These are phyloP conservation scores for Sporisorium iseilematis-ciliati DNA, from an alignment of 1,284 basidiomycete species.

Conservation along the genomic window DNA sequence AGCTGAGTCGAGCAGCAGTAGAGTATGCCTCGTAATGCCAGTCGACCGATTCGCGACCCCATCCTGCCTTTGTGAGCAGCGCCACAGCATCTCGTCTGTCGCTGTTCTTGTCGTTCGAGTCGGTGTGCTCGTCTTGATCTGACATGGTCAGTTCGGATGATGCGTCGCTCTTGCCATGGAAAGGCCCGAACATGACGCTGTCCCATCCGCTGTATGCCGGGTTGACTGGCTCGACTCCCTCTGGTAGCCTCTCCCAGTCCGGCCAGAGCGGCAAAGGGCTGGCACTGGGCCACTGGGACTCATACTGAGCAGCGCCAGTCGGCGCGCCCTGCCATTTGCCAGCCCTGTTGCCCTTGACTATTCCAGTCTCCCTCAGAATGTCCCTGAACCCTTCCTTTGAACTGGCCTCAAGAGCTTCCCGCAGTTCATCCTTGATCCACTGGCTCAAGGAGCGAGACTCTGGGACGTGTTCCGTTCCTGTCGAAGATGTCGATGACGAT, in stretches of 20 bases:
- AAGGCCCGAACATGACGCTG: conserved; percentile 57
- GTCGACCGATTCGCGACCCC: conserved; percentile 34
- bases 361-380: conserved; percentile 9
- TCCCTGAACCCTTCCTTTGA: conserved; percentile 13
- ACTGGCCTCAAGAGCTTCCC: conserved; percentile 11
- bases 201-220: conserved; percentile 47
- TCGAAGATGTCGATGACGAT: not conserved
- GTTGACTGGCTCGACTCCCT: conserved; percentile 22
- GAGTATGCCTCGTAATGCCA: conserved; percentile 41
- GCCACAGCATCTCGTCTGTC: conserved; percentile 33
- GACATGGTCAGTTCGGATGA: conserved; percentile 15
- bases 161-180: conserved; percentile 17
- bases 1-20: conserved; percentile 21
- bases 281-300: conserved; percentile 43
- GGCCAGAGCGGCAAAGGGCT: conserved; percentile 53
- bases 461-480: not conserved
- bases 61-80: conserved; percentile 51
- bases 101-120: conserved; percentile 1
- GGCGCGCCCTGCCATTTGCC: conserved; percentile 45
- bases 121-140: not conserved
- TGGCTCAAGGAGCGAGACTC: conserved; percentile 10
- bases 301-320: conserved; percentile 30
- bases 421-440: conserved; percentile 15
- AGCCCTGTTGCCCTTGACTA: conserved; percentile 17
- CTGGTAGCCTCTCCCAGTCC: conserved; percentile 55